Base-by-base conservation (phyloP, 2,329 filamentous ascomycete genomes). In the Cryphonectria parasitica region DNA sequence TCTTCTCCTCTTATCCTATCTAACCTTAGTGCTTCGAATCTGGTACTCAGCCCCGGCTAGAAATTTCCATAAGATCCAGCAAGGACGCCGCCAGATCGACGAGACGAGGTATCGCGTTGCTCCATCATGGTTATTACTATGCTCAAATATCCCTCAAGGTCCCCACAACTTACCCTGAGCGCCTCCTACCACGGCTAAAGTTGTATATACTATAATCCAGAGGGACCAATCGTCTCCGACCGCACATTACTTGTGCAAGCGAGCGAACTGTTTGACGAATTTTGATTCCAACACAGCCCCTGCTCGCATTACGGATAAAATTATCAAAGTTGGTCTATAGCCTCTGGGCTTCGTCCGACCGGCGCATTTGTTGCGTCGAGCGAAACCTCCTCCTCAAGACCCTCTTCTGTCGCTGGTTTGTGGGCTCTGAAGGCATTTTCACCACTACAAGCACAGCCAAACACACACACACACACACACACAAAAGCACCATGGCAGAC, bases 71-170 rank as follows among this genome's bases (percentile, higher is more conserved):
- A 25, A 54, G 67, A 60, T 2, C 39, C 49, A 49, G 15, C 54
- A 45, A 36, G 58, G 31, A 65, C 64, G 34, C 22, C 13, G n/a
- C 66, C 54, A 10, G 34, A 31, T 56, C 34, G 49, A 61, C 49
- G 65, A 70, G 60, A 63, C 69, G 45, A 49, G 22, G 41, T 49
- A 52, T 19, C 7, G 39, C 31, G 3, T 34, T 60, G 49, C 45
- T 45, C 34, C 39, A 61, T 49, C 8, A 25, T 19, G 5, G 41
- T 41, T 25, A 60, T 41, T 7, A 34, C 36, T 25, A 60, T 36
- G 41, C 45, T 58, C 41, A 64, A 71, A 71, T 71, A 71, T 71
- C 64, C 70, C 70, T 69, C 70, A 71, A 71, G 60, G 66, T 41
- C 52, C 41, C 45, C 43, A 43, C 64, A 65, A 19, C 43, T 39